Base-by-base conservation (phyloP, 2,329 filamentous ascomycete genomes). In the Stagonosporopsis rhizophila region DNA sequence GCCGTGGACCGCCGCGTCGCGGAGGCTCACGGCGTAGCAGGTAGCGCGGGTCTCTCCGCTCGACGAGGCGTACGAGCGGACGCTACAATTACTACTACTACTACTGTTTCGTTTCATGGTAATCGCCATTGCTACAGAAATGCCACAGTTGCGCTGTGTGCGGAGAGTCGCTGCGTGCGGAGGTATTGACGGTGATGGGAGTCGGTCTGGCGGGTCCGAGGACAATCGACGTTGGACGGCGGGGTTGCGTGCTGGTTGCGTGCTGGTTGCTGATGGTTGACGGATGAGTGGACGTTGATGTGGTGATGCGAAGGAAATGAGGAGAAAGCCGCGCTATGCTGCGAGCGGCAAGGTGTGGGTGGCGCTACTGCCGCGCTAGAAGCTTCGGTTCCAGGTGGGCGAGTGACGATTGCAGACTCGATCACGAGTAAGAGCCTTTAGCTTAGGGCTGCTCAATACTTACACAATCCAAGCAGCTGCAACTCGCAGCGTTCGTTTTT, bases 1-100 rank as follows among this genome's bases (percentile, higher is more conserved):
- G 77, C 90, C 90, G 77, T 88, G 88, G 72, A 96, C 84, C 77
- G 87, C 83, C 70, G 87, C 44, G 37, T 50, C 45, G 35, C 50
- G 39, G 62, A 80, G 76, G 79, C 93, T 87, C 78, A 94, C 91
- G 71, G 90, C 82, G 82, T 96, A 97, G 85, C 92, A 96, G 78
- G 89, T 93, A 80, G 93, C 92, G 82, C 94, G 89, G 79, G 95
- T 88, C 78, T 90, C 89, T 82, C 87, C 83, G 71, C 84, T 83
- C 81, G 80, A 83, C 82, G 86, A 86, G 37, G 60, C 58, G 84
- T 86, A 77, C 72, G 77, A 80, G 76, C 75, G 72, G 67, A 72
- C 69, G 75, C 73, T 70, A 77, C 78, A 77, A 85, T 87, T 90
- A 87, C 84, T 90, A 90, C 87, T 84, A 64, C 52, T 69, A 78